Evolutionary conservation across 345 rosid genomes (phyloP).

Genomic region (Balakata baccata): DNA sequence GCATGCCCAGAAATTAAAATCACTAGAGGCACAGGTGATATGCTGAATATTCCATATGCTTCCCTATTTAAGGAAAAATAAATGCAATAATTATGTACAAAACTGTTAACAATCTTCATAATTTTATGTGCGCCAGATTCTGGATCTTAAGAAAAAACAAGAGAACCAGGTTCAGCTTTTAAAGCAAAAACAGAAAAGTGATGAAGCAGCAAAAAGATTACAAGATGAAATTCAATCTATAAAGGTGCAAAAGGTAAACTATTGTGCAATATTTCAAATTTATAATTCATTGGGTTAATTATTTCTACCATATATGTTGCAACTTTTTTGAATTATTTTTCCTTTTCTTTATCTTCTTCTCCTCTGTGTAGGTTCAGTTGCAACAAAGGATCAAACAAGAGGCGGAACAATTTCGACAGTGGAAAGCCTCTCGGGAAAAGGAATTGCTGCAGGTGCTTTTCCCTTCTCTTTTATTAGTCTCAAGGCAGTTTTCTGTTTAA

Average conservation of each 20-base stretch:
- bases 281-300: not conserved
- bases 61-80: not conserved
- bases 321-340: not conserved
- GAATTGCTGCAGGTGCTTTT: conserved; percentile 79
- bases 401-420: conserved; percentile 94
- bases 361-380: conserved; percentile 70
- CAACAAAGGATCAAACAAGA: conserved; percentile 97
- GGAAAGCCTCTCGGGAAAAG: conserved; percentile 96
- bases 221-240: conserved; percentile 96
- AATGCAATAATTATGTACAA: not conserved
- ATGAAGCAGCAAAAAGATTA: conserved; percentile 82
- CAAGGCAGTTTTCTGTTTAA: not conserved
- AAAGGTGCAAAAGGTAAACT: conserved; percentile 82
- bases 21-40: conserved; percentile 77
- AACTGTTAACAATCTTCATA: conserved; percentile 11
- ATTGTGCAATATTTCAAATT: conserved; percentile 5
- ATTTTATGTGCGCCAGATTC: conserved; percentile 45
- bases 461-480: not conserved
- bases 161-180: conserved; percentile 93
- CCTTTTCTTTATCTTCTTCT: conserved; percentile 14
- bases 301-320: conserved; percentile 4
- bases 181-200: conserved; percentile 94
- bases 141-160: conserved; percentile 93
- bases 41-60: conserved; percentile 9
- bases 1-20: conserved; percentile 77